Percentiles rank a stretch among this genome's conserved stretches.
phyloP scores from a whole-genome alignment of 2,329 filamentous ascomycete species.

The Stemphylium beticola region DNA sequence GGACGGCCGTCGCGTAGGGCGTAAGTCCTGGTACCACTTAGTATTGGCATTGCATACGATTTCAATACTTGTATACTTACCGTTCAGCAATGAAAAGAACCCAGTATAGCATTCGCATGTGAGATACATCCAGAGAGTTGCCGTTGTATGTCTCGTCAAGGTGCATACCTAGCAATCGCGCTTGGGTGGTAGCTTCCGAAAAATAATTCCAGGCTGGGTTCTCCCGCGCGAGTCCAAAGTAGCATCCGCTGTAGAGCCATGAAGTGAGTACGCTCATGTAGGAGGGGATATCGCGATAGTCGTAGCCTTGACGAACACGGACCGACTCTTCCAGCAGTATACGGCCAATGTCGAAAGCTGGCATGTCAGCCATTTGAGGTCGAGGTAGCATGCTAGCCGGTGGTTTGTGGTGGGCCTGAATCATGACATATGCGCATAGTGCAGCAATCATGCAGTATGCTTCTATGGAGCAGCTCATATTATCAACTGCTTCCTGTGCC shows the following conservation, averaged over 20 bases:
- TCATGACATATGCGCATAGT: slow-evolving; percentile 59
- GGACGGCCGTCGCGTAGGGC: slow-evolving; percentile 69
- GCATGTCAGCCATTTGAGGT: slow-evolving; percentile 50
- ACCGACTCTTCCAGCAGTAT: slow-evolving; percentile 66
- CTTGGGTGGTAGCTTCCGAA: slow-evolving; percentile 65
- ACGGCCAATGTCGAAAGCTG: slow-evolving; percentile 56
- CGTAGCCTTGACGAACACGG: slow-evolving; percentile 61
- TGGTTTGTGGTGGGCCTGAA: slow-evolving; percentile 55
- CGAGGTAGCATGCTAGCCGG: slow-evolving; percentile 55
- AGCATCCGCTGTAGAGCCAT: slow-evolving; percentile 66
- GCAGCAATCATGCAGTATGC: slow-evolving; percentile 64
- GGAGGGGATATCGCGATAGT: slow-evolving; percentile 64
- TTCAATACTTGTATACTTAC: slow-evolving; percentile 38
- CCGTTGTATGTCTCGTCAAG: slow-evolving; percentile 63
- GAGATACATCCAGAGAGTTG: slow-evolving; percentile 59
- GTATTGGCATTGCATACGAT: not conserved
- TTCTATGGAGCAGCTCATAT: slow-evolving; percentile 60
- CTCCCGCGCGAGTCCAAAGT: slow-evolving; percentile 66
- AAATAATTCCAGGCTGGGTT: slow-evolving; percentile 69
- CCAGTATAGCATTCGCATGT: slow-evolving; percentile 66
- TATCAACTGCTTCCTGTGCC: slow-evolving; percentile 60
- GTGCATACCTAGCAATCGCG: slow-evolving; percentile 64
- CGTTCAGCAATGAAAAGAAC: slow-evolving; percentile 67
- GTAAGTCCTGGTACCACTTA: slow-evolving; percentile 58
- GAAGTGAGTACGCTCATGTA: slow-evolving; percentile 65